phyloP scores from a whole-genome alignment of 2,329 filamentous ascomycete species.

The Phaeosphaeriaceae sp. region DNA sequence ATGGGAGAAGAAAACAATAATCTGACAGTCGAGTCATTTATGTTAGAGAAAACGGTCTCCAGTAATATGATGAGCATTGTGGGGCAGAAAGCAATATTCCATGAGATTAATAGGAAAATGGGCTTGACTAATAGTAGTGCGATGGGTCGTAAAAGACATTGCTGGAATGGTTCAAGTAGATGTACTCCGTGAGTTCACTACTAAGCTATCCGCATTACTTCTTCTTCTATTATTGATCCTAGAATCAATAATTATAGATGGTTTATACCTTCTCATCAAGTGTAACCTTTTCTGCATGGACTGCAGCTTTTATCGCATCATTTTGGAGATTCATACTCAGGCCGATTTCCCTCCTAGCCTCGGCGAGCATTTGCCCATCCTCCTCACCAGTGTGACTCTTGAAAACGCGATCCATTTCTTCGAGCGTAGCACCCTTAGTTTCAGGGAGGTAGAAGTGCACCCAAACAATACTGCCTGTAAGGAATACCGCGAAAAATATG shows the following conservation, averaged over 20 bases:
- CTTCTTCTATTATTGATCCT: too few species aligned
- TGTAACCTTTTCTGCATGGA: conserved; percentile 16
- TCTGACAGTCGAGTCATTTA: background rate
- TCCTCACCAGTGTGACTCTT: conserved; percentile 31
- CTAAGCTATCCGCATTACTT: too few species aligned
- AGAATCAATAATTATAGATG: background rate
- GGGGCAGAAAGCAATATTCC: too few species aligned
- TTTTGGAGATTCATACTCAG: conserved; percentile 29
- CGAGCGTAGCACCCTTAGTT: conserved; percentile 54
- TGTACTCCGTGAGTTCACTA: too few species aligned
- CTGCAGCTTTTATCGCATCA: conserved; percentile 29
- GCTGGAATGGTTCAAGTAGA: too few species aligned
- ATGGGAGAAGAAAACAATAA: conserved; percentile 2
- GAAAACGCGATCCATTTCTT: conserved; percentile 52
- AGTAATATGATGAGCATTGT: too few species aligned
- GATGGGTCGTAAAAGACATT: too few species aligned
- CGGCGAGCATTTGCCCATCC: conserved; percentile 35
- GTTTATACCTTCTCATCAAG: conserved; percentile 24
- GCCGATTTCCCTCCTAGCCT: conserved; percentile 32
- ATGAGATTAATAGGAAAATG: too few species aligned
- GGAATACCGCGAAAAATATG: conserved; percentile 58
- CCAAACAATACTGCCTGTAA: conserved; percentile 53
- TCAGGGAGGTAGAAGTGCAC: conserved; percentile 54
- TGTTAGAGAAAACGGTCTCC: background rate
- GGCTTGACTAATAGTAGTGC: too few species aligned